Conservation (phyloP, 2,329 filamentous ascomycete species). For the Fusarium pilosicola region DNA sequence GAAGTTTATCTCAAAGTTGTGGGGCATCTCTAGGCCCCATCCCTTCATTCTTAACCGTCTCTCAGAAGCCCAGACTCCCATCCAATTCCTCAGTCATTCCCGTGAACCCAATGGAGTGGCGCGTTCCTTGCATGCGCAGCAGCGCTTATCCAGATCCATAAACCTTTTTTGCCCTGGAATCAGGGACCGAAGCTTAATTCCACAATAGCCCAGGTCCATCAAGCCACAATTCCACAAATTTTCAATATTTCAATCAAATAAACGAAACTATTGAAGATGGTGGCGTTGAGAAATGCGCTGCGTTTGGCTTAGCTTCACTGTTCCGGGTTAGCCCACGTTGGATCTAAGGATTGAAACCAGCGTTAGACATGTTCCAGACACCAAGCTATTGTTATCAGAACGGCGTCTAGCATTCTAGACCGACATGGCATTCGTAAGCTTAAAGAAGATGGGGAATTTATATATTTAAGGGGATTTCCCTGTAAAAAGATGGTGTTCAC, state of each 20-base stretch:
- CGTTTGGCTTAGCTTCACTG: background rate
- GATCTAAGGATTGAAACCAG: background rate
- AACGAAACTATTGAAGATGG: background rate
- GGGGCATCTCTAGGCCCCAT: background rate
- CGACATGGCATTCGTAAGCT: background rate
- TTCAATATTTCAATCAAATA: background rate
- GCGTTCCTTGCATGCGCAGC: conserved; percentile 8
- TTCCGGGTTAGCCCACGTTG: background rate
- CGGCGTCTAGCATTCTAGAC: conserved; percentile 16
- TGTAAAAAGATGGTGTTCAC: background rate
- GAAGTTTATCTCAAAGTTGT: too few relatives aligned
- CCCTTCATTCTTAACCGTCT: background rate
- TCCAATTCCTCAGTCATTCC: background rate
- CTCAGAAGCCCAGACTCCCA: background rate
- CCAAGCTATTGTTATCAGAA: conserved; percentile 2
- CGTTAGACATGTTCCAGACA: conserved; percentile 16
- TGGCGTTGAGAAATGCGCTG: conserved; percentile 11
- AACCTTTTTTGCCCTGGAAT: conserved; percentile 12
- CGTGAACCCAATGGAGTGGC: background rate
- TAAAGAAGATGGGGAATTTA: background rate
- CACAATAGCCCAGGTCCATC: background rate
- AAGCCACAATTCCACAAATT: conserved; percentile 29
- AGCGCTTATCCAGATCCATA: background rate
- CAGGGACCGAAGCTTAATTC: conserved; percentile 23
- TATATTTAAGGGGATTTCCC: background rate